Conservation (phyloP, 495 filamentous ascomycete genomes). For the Annulohypoxylon bovei region DNA sequence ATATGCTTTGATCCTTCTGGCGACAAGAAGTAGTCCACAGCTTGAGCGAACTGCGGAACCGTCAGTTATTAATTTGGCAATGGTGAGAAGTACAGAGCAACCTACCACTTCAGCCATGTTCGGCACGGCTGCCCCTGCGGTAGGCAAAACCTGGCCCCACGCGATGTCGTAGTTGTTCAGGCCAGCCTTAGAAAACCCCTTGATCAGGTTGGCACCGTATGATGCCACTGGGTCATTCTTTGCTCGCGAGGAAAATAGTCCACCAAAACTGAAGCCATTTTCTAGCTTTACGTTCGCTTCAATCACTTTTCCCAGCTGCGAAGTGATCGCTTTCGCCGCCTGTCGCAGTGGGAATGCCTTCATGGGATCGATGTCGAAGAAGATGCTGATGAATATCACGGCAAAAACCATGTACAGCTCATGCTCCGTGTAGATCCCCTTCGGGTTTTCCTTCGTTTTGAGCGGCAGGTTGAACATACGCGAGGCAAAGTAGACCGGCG, state of each 20-base stretch:
- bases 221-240: conserved; percentile 66
- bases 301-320: conserved; percentile 56
- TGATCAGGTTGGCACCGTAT: conserved; percentile 77
- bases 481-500: conserved; percentile 76
- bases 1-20: conserved; percentile 63
- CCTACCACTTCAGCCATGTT: conserved; percentile 73
- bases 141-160: conserved; percentile 73
- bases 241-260: conserved; percentile 55
- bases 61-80: conserved; percentile 11
- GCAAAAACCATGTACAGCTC: conserved; percentile 82
- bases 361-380: conserved; percentile 59
- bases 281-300: conserved; percentile 69
- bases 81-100: neutral
- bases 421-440: conserved; percentile 79
- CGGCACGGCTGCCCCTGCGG: conserved; percentile 61
- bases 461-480: conserved; percentile 78
- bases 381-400: conserved; percentile 67
- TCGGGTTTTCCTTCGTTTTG: conserved; percentile 72
- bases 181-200: conserved; percentile 72
- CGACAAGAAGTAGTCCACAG: conserved; percentile 81
- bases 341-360: conserved; percentile 67
- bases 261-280: conserved; percentile 63
- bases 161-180: conserved; percentile 73
- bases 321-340: conserved; percentile 68
- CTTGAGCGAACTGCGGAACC: conserved; percentile 67